Evolutionary conservation across 176 grass and related monocot species (phyloP).

Genomic region (Oryza meyeriana): DNA sequence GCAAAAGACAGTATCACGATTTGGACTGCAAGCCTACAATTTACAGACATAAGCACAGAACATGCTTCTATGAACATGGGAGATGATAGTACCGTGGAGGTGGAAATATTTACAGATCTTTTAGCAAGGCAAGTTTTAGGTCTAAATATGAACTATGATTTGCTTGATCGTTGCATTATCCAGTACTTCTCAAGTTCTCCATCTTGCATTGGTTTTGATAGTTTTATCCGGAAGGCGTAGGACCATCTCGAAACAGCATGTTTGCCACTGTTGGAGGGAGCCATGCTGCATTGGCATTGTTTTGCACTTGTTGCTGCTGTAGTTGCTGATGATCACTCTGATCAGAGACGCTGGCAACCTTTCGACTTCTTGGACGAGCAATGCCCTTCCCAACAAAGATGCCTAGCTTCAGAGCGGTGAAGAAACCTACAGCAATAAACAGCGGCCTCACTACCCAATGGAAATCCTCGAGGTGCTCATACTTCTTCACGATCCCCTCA

Average conservation of each 20-base stretch:
- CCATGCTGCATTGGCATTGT: slow-evolving; percentile 35
- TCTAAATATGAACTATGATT: slow-evolving; percentile 31
- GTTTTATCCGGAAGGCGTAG: slow-evolving; percentile 43
- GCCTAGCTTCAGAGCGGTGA: slow-evolving; percentile 69
- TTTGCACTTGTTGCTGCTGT: slow-evolving; percentile 31
- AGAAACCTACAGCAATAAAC: slow-evolving; percentile 68
- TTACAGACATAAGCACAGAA: background rate
- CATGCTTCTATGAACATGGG: background rate
- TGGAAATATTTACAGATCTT: slow-evolving; percentile 10
- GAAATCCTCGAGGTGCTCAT: slow-evolving; percentile 88
- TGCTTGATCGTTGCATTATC: background rate
- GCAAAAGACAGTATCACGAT: background rate
- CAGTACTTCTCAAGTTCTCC: background rate
- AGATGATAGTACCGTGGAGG: background rate
- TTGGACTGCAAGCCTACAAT: background rate
- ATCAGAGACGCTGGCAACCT: slow-evolving; percentile 39
- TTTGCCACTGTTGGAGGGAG: slow-evolving; percentile 66
- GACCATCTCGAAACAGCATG: slow-evolving; percentile 61
- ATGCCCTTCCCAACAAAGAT: slow-evolving; percentile 56
- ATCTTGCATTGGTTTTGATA: background rate
- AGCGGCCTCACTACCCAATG: slow-evolving; percentile 92
- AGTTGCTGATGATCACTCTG: slow-evolving; percentile 34
- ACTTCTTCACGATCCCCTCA: slow-evolving; percentile 85
- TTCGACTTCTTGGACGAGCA: slow-evolving; percentile 49
- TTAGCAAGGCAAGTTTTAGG: background rate